A percentile compares a stretch with the other conserved stretches of the same genome.
These are phyloP conservation scores for Metschnikowia lochheadii DNA, from an alignment of 805 yeast species.

Conservation along the genomic window DNA sequence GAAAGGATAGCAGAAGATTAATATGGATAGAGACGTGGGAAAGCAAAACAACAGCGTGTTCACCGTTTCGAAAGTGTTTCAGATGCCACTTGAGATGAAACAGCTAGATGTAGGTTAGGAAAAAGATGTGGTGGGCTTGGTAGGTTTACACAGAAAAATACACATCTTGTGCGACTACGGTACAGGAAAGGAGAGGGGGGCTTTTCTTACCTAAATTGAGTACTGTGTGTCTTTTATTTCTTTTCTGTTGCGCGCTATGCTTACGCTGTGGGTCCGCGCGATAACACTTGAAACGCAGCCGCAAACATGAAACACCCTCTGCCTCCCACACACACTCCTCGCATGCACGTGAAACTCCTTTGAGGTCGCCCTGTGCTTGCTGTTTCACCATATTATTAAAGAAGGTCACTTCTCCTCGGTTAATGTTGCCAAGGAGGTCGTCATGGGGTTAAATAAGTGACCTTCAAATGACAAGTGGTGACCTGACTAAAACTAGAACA, in stretches of 20 bases:
- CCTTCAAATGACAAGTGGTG: too few relatives aligned
- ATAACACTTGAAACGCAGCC: slow-evolving; percentile 1
- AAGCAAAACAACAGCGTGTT: slow-evolving; percentile 3
- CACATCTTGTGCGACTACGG: slow-evolving; percentile 1
- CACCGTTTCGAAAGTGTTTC: not conserved
- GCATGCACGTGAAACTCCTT: not conserved
- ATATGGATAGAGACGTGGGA: not conserved
- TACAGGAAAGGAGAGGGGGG: slow-evolving; percentile 5
- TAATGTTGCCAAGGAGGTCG: too few relatives aligned
- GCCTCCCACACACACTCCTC: not conserved
- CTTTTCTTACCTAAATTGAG: slow-evolving; percentile 1
- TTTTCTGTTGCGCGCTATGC: not conserved
- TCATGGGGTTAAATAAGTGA: too few relatives aligned
- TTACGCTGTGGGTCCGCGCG: not conserved
- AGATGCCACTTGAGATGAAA: not conserved
- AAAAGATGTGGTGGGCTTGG: slow-evolving; percentile 1
- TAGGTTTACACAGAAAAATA: slow-evolving; percentile 4
- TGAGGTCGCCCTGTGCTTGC: too few relatives aligned
- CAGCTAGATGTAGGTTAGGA: slow-evolving; percentile 1
- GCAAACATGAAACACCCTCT: not conserved
- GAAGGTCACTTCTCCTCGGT: too few relatives aligned
- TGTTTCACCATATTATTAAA: not conserved
- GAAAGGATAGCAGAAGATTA: not conserved
- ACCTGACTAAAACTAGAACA: too few relatives aligned
- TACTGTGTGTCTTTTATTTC: not conserved